A percentile compares a stretch with the other conserved stretches of the same genome.
These are phyloP conservation scores for Castanea crenata DNA, from an alignment of 306 rosid genomes.

Conservation along the genomic window DNA sequence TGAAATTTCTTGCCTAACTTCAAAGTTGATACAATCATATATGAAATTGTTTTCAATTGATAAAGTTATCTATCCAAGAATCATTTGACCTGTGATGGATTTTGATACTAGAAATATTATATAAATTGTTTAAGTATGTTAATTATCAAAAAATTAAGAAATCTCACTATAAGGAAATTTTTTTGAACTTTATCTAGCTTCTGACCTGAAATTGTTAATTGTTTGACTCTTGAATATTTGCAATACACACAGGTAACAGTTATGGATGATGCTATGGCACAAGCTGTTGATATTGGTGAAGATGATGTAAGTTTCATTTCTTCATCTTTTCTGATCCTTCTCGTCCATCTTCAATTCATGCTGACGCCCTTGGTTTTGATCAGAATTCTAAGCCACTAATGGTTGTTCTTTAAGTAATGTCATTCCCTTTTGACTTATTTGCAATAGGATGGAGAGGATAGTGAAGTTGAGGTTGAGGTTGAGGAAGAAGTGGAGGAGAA, in stretches of 20 bases:
- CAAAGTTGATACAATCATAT: neutral
- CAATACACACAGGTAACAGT: conserved; percentile 57
- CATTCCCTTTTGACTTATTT: conserved; percentile 11
- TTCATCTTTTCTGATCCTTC: conserved; percentile 1
- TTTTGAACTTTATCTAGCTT: conserved; percentile 1
- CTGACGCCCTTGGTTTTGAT: neutral
- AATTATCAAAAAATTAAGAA: neutral
- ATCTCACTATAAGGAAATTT: neutral
- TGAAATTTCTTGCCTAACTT: neutral
- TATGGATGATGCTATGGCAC: conserved; percentile 90
- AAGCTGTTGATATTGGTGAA: conserved; percentile 93
- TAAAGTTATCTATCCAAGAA: neutral
- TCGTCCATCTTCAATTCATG: conserved; percentile 2
- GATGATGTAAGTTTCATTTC: conserved; percentile 64
- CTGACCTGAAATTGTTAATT: conserved; percentile 2
- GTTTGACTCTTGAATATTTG: conserved; percentile 23
- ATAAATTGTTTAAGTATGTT: neutral
- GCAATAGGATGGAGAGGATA: conserved; percentile 71
- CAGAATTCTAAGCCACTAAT: conserved; percentile 3
- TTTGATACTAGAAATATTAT: neutral
- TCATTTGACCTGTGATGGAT: neutral
- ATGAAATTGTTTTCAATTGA: neutral
- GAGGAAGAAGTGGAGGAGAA: conserved; percentile 57
- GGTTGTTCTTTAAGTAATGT: conserved; percentile 16
- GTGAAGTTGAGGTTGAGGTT: conserved; percentile 65